A percentile compares a stretch with the other conserved stretches of the same genome.
These are phyloP conservation scores for Craspedostauros australis DNA, from an alignment of 108 stramenopile species.

Conservation along the genomic window DNA sequence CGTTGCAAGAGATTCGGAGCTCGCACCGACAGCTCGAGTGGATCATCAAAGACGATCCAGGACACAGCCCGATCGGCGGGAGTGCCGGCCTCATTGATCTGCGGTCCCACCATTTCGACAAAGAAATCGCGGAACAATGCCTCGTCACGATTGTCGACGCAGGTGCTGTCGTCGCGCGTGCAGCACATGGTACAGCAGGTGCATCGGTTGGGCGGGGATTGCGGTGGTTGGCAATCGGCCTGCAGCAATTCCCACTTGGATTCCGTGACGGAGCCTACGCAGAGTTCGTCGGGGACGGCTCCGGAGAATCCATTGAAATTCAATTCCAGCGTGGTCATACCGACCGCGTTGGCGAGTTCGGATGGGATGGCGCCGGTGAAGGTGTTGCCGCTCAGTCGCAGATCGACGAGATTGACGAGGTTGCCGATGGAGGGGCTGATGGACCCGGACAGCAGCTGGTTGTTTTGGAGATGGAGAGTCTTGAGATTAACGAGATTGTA, in stretches of 20 bases:
- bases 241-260: slow-evolving; percentile 7
- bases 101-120: too few relatives aligned
- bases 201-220: slow-evolving; percentile 6
- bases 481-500: too few relatives aligned
- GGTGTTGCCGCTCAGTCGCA: neutral
- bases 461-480: too few relatives aligned
- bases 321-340: neutral
- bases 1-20: slow-evolving; percentile 6
- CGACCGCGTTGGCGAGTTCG: neutral
- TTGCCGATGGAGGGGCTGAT: too few relatives aligned
- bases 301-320: slow-evolving; percentile 1
- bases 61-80: too few relatives aligned
- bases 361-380: neutral
- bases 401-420: too few relatives aligned
- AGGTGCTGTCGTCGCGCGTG: neutral
- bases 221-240: slow-evolving; percentile 13
- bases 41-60: too few relatives aligned
- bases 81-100: too few relatives aligned
- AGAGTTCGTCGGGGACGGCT: neutral
- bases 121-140: too few relatives aligned
- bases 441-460: too few relatives aligned
- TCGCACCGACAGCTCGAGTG: too few relatives aligned
- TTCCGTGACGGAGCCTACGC: neutral
- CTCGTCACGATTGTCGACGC: neutral
- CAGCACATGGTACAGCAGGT: slow-evolving; percentile 26